Percentiles rank a stretch among this genome's conserved stretches.
Evolutionary conservation across 306 rosid species (phyloP).

Genomic region (Malus sylvestris): DNA sequence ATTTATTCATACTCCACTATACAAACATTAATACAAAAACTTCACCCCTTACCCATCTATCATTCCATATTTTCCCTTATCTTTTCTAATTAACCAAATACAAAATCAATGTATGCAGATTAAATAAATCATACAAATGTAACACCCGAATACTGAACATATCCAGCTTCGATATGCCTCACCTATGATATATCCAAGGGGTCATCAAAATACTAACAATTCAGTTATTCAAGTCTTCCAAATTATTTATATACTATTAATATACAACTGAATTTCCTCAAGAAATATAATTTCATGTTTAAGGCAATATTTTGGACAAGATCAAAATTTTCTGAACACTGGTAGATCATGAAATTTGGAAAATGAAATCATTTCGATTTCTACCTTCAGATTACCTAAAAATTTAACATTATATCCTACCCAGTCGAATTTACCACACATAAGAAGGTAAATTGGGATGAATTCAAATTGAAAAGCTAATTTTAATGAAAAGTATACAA

Average conservation of each 20-base stretch:
- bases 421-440: not conserved
- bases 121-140: not conserved
- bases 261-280: not conserved
- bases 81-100: constrained; percentile 12
- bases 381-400: not conserved
- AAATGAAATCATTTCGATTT: not conserved
- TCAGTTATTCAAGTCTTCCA: not conserved
- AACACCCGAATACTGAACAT: not conserved
- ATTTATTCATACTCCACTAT: constrained; percentile 34
- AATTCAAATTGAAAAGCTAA: not conserved
- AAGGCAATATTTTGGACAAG: not conserved
- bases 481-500: not conserved
- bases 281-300: not conserved
- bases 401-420: not conserved
- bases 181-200: not conserved
- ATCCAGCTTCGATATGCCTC: not conserved
- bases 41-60: constrained; percentile 8
- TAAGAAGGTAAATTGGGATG: not conserved
- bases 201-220: not conserved
- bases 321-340: not conserved
- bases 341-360: not conserved
- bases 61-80: not conserved
- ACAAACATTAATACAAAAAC: constrained; percentile 19
- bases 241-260: not conserved
- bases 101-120: constrained; percentile 5